phyloP scores from a whole-genome alignment of 2,329 filamentous ascomycete genomes.

The Clarireedia hainanense region DNA sequence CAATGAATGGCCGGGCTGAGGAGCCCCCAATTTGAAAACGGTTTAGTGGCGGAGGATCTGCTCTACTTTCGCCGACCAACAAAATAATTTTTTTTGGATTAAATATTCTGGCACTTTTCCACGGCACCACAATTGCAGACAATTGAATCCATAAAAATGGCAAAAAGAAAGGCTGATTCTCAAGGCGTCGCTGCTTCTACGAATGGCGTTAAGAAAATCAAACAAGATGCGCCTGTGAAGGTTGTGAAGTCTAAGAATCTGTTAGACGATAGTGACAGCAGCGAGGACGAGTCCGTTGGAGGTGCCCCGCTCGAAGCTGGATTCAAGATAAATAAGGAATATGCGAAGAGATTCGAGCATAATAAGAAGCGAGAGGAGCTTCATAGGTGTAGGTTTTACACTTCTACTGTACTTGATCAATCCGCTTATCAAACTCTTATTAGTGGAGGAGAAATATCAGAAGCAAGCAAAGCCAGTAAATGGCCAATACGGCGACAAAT shows the following conservation, averaged over 20 bases:
- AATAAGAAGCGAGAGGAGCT: constrained; percentile 95
- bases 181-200: constrained; percentile 12
- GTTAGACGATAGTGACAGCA: constrained; percentile 43
- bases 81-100: constrained; percentile 7
- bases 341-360: constrained; percentile 81
- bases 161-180: constrained; percentile 29
- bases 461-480: constrained; percentile 35
- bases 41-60: constrained; percentile 1
- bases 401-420: constrained; percentile 19
- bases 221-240: constrained; percentile 14
- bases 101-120: background rate
- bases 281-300: constrained; percentile 29
- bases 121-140: background rate
- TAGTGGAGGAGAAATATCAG: constrained; percentile 82
- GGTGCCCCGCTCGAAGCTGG: constrained; percentile 31
- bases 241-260: constrained; percentile 18
- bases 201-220: constrained; percentile 24
- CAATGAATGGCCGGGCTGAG: constrained; percentile 1
- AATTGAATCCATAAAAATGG: constrained; percentile 19
- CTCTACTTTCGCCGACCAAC: background rate
- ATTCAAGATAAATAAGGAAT: constrained; percentile 86
- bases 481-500: constrained; percentile 34
- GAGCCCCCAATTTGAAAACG: background rate
- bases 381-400: constrained; percentile 49
- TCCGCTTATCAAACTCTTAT: constrained; percentile 3